A percentile compares a stretch with the other conserved stretches of the same genome.
phyloP scores from a whole-genome alignment of 768 basidiomycete genomes.

The Cyclocybe cylindracea region DNA sequence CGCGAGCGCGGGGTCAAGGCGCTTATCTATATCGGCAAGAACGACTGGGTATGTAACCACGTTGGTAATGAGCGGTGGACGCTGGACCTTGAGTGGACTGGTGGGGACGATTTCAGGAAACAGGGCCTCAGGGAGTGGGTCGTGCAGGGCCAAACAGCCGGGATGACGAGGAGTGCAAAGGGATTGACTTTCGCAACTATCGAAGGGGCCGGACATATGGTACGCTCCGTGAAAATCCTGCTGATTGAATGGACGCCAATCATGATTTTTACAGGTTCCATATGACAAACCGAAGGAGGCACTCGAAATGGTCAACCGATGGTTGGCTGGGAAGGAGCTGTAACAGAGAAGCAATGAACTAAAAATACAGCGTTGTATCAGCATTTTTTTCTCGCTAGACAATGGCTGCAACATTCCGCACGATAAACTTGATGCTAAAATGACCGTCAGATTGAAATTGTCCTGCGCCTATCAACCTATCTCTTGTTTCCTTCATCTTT shows the following conservation, averaged over 20 bases:
- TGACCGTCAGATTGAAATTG: too few relatives aligned
- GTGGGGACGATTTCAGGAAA: conserved; percentile 42
- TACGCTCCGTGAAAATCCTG: conserved; percentile 21
- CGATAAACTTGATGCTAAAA: too few relatives aligned
- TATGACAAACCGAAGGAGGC: conserved; percentile 61
- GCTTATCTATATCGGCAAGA: conserved; percentile 68
- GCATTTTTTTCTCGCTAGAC: too few relatives aligned
- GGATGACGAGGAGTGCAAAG: conserved; percentile 34
- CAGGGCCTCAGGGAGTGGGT: conserved; percentile 56
- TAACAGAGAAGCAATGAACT: neutral
- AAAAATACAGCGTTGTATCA: too few relatives aligned
- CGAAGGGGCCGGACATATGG: conserved; percentile 72
- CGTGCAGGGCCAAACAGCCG: conserved; percentile 45
- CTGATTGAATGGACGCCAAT: too few relatives aligned
- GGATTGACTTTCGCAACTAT: conserved; percentile 66
- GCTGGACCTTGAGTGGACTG: conserved; percentile 68
- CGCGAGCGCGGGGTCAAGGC: conserved; percentile 71
- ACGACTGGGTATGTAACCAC: conserved; percentile 79
- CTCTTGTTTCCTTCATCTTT: too few relatives aligned
- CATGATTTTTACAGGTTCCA: conserved; percentile 41
- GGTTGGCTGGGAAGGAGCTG: conserved; percentile 36
- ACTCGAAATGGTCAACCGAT: conserved; percentile 46
- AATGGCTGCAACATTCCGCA: too few relatives aligned
- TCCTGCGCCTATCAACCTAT: too few relatives aligned
- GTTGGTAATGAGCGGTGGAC: conserved; percentile 76